These are phyloP conservation scores for Pezicula carpinea DNA, from an alignment of 2,329 filamentous ascomycete species.

Conservation along the genomic window DNA sequence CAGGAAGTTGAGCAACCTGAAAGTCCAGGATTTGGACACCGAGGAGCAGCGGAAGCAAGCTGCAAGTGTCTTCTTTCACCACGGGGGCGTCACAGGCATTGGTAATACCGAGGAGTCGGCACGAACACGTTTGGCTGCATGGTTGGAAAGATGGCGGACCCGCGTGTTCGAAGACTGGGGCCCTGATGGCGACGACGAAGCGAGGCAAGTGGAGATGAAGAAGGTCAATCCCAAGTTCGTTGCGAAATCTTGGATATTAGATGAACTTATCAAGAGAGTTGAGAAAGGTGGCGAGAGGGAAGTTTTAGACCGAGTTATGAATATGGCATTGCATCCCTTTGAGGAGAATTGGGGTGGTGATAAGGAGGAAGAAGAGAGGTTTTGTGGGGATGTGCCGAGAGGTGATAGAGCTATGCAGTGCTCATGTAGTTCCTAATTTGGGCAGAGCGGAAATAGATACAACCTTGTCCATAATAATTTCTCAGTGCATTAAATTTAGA, in stretches of 20 bases:
- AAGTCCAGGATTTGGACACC: constrained; percentile 57
- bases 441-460: too few relatives aligned
- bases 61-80: constrained; percentile 75
- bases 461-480: too few relatives aligned
- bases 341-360: constrained; percentile 72
- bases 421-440: constrained; percentile 77
- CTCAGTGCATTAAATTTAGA: too few relatives aligned
- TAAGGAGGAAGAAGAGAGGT: constrained; percentile 71
- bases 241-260: constrained; percentile 84
- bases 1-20: constrained; percentile 66
- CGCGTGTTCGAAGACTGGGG: constrained; percentile 76
- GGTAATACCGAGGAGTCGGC: constrained; percentile 59
- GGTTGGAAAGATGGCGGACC: constrained; percentile 75
- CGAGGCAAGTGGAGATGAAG: constrained; percentile 72
- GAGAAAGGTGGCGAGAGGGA: constrained; percentile 80
- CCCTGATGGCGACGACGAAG: constrained; percentile 48
- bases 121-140: constrained; percentile 63
- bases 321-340: constrained; percentile 81
- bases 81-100: constrained; percentile 58
- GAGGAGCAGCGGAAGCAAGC: constrained; percentile 58
- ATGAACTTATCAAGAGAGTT: constrained; percentile 86
- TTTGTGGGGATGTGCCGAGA: constrained; percentile 80
- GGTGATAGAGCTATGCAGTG: constrained; percentile 81
- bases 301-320: constrained; percentile 72
- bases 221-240: constrained; percentile 89